Percentiles rank a stretch among this genome's conserved stretches.
Evolutionary conservation across 345 rosid species (phyloP).

Genomic region (Hypericum androsaemum): DNA sequence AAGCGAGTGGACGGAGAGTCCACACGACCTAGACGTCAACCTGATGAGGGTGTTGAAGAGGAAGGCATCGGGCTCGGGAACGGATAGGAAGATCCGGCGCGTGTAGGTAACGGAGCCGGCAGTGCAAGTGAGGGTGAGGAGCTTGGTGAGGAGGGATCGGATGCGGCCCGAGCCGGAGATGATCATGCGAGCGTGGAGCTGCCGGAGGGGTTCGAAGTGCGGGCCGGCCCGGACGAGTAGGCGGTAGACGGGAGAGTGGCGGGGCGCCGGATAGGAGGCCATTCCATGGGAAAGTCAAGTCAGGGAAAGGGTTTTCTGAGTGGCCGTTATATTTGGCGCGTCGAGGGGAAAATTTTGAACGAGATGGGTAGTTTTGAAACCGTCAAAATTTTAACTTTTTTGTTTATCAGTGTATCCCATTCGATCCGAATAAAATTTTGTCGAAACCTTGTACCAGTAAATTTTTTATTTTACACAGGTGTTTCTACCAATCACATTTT

Average conservation of each 20-base stretch:
- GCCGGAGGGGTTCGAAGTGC: slow-evolving; percentile 48
- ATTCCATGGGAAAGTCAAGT: too few species aligned
- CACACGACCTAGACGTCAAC: slow-evolving; percentile 35
- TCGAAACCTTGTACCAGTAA: too few species aligned
- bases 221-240: slow-evolving; percentile 60
- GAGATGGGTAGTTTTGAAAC: too few species aligned
- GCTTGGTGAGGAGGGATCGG: slow-evolving; percentile 68
- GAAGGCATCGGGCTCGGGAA: slow-evolving; percentile 56
- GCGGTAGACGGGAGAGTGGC: slow-evolving; percentile 45
- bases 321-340: too few species aligned
- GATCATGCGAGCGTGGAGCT: slow-evolving; percentile 52
- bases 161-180: slow-evolving; percentile 41
- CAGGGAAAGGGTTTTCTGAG: too few species aligned
- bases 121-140: slow-evolving; percentile 49
- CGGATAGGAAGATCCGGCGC: slow-evolving; percentile 39
- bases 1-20: slow-evolving; percentile 36
- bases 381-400: too few species aligned
- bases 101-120: slow-evolving; percentile 45
- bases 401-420: too few species aligned
- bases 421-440: too few species aligned
- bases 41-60: slow-evolving; percentile 59
- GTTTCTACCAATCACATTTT: too few species aligned
- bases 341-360: too few species aligned
- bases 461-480: too few species aligned
- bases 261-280: background rate